Evolutionary conservation across 177 flowering plant species (phyloP), one percentile per base, ranked within the genome.

Genomic region (Telopea speciosissima): DNA sequence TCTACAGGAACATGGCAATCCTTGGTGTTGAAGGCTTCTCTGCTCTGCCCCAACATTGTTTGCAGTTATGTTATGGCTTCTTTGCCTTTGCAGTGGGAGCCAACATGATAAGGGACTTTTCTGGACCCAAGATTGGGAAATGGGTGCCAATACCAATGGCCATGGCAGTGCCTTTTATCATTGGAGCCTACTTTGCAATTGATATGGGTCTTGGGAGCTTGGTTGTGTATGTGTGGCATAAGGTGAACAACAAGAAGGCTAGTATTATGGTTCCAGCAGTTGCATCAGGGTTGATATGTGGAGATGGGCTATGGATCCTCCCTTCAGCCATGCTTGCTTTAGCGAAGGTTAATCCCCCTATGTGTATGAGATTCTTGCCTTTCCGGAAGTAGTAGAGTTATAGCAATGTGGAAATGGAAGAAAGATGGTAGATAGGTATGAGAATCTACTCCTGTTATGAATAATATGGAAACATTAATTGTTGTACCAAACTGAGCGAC

Each of bases 231-330:
- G 76, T 78, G 8, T 87, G 88, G 95, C 82, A 86, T 49, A 91
- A 82, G 74, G 24, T 86, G 3, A 81, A 86, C 63, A 56, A 77
- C 16, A 78, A 78, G 74, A 85, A 79, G 78, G 98, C 97, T 1
- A 80, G 79, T 70, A 24, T 84, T 63, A 87, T 93, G 98, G 81
- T 89, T 72, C 95, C 98, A 3, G 92, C 90, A 13, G 86, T 91
- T 26, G 95, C 98, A 68, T 93, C 98, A 40, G 97, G 98, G 44
- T 74, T 93, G 54, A 89, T 93, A 10, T 92, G 96, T 71, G 96
- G 97, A 3, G 97, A 90, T 75, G 96, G 97, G 24, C 72, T 90
- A 12, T 91, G 98, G 98, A 85, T 73, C 61, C 88, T 91, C 12
- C 98, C 98, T 22, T 79, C 95, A n/a, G 83, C 97, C 0, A 61